Evolutionary conservation across 2,329 filamentous ascomycete genomes (phyloP), one percentile per base, ranked within the genome.

Genomic region (Gaeumannomyces sp.): DNA sequence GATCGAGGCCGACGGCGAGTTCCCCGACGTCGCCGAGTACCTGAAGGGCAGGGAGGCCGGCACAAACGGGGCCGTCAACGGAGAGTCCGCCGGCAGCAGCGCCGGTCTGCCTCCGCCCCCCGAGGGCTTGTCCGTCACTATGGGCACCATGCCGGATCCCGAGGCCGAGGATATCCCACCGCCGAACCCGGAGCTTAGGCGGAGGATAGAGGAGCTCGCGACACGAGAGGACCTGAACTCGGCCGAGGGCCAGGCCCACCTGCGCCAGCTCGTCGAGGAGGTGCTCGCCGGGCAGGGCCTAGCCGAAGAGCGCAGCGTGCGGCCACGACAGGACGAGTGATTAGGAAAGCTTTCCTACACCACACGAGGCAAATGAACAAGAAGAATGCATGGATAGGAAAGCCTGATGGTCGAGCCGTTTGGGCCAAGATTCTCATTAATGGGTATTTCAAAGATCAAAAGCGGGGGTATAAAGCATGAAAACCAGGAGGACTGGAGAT

Each of bases 131-230:
- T 84, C 86, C 61, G 82, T 99, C 67, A 91, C 90, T 38, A 77
- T 98, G 65, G 90, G 90, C 60, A 90, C 90, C 2, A 88, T 95
- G 81, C 81, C 84, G 7, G 84, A 89, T 70, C 80, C 75, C 0
- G 56, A 31, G 6, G 80, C 85, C 59, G 86, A 85, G 16, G 84
- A 85, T 8, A 82, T 80, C 1, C 82, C 81, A 56, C 86, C 88
- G 65, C 85, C 89, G 11, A 93, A 98, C 73, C 87, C 91, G 1
- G 93, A 93, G 69, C 92, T 99, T 69, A 87, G 89, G 72, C 83
- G 89, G 69, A 84, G 91, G 64, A 98, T 99, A 72, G 93, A 98
- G 72, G 90, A 97, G 76, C 78, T 99, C 66, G 93, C 95, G 2
- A 84, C 89, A 50, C 83, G 92, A 57, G 88, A 90, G 29, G 93